Conservation (phyloP, 768 basidiomycete species). For the Steccherinum ochraceum region DNA sequence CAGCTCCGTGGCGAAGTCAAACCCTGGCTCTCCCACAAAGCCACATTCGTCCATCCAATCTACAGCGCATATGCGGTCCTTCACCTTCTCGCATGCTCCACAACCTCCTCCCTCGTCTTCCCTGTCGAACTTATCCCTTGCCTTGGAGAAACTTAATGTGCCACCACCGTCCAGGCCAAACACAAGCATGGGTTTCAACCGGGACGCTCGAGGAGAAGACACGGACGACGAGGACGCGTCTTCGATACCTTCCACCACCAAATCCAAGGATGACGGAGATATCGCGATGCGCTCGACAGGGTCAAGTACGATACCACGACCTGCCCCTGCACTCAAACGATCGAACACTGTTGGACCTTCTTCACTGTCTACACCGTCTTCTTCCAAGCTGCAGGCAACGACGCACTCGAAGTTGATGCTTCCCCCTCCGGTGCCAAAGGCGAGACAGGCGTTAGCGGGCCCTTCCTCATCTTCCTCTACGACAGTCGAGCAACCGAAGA, state of each 20-base stretch:
- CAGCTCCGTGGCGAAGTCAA: conserved; percentile 14
- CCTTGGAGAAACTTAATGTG: conserved; percentile 63
- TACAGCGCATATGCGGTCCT: background rate
- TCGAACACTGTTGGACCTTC: conserved; percentile 11
- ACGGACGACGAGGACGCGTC: conserved; percentile 6
- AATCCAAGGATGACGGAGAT: conserved; percentile 7
- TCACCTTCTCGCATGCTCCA: background rate
- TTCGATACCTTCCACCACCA: background rate
- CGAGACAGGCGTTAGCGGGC: background rate
- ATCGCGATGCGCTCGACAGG: background rate
- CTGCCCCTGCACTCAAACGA: background rate
- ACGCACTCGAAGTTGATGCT: conserved; percentile 16
- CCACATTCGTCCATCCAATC: background rate
- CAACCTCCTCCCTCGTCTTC: conserved; percentile 13
- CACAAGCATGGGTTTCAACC: conserved; percentile 64
- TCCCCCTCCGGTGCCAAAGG: conserved; percentile 14
- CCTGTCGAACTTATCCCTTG: conserved; percentile 61
- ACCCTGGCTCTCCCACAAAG: conserved; percentile 10
- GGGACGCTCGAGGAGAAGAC: conserved; percentile 11
- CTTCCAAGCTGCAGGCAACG: conserved; percentile 6
- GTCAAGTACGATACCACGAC: background rate
- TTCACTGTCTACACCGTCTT: conserved; percentile 7
- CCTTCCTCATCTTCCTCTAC: background rate
- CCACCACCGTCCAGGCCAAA: conserved; percentile 62
- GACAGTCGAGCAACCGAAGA: background rate